Conservation (phyloP, 345 rosid genomes). For the Fremontodendron californicum region DNA sequence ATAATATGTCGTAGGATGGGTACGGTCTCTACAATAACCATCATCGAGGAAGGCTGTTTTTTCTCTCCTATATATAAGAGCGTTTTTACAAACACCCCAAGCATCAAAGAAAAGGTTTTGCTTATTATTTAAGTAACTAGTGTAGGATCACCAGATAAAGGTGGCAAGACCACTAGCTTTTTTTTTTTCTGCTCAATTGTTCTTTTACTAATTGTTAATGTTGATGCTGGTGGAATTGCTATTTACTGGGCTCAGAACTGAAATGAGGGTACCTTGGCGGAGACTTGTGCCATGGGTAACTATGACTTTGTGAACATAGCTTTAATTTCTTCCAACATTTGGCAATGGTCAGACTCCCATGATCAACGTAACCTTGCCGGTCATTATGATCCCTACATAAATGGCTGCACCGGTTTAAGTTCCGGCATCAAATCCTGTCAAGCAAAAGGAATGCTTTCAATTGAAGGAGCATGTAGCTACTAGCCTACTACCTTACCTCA, state of each 20-base stretch:
- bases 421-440: slow-evolving; percentile 23
- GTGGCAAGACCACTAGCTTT: background rate
- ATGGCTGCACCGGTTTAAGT: slow-evolving; percentile 19
- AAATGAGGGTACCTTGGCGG: background rate
- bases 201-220: background rate
- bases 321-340: slow-evolving; percentile 26
- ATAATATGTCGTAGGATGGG: too few species aligned
- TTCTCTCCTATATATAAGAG: background rate
- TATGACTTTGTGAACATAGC: slow-evolving; percentile 26
- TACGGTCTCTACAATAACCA: too few species aligned
- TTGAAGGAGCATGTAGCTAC: slow-evolving; percentile 4
- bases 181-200: background rate
- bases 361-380: slow-evolving; percentile 27
- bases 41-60: background rate
- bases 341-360: slow-evolving; percentile 23
- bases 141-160: background rate
- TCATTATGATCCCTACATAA: slow-evolving; percentile 14
- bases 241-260: background rate
- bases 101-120: background rate
- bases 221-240: background rate
- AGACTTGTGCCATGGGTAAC: slow-evolving; percentile 1
- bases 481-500: slow-evolving; percentile 20
- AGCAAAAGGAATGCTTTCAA: slow-evolving; percentile 13
- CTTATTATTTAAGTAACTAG: background rate
- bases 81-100: background rate